Evolutionary conservation across 2,329 filamentous ascomycete genomes (phyloP).

Genomic region (Colletotrichum chrysophilum): DNA sequence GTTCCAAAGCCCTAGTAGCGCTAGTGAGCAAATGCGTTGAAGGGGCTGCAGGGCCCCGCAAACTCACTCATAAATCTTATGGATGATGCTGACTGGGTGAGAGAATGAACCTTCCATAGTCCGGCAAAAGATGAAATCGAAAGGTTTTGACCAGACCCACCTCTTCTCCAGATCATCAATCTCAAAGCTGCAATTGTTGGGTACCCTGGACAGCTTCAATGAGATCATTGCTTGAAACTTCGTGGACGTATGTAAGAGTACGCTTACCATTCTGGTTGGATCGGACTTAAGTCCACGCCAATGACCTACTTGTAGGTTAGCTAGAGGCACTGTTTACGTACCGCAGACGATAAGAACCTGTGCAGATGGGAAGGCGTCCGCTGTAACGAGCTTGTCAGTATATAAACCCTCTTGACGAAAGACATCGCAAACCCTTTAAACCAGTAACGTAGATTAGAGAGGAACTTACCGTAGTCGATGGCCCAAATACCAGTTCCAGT

Average conservation of each 20-base stretch:
- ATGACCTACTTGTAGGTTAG: background rate
- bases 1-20: rapidly evolving
- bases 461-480: background rate
- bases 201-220: background rate
- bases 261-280: background rate
- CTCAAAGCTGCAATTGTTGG: background rate
- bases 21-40: rapidly evolving
- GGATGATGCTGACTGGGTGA: background rate
- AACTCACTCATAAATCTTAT: background rate
- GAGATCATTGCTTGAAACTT: background rate
- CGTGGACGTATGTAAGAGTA: background rate
- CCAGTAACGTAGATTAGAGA: no score
- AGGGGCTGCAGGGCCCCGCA: background rate
- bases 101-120: background rate
- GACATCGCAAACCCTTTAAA: background rate
- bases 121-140: background rate
- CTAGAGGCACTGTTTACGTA: background rate
- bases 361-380: background rate
- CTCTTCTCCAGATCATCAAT: background rate
- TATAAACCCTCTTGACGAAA: rapidly evolving
- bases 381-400: background rate
- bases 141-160: background rate
- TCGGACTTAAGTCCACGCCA: background rate
- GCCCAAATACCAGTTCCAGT: background rate
- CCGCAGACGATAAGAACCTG: background rate